A percentile compares a stretch with the other conserved stretches of the same genome.
Conservation (phyloP, 2,329 filamentous ascomycete genomes). For the Colletotrichum sublineola region DNA sequence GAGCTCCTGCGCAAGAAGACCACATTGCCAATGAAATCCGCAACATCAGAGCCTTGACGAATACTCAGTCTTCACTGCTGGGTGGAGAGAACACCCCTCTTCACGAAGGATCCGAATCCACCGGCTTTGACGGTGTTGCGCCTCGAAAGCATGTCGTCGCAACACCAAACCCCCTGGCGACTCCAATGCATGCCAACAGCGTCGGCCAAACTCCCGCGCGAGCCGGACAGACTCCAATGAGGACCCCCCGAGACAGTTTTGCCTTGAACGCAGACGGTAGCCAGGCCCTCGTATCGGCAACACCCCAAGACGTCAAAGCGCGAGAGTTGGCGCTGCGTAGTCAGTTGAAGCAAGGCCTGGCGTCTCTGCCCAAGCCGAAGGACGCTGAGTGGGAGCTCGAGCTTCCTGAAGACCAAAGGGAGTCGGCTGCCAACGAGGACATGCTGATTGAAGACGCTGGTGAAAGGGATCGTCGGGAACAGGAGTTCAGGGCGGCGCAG, state of each 20-base stretch:
- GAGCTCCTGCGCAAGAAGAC: slow-evolving; percentile 92
- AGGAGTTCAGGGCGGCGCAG: slow-evolving; percentile 77
- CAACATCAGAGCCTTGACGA: slow-evolving; percentile 91
- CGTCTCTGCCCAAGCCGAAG: slow-evolving; percentile 90
- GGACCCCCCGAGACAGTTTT: slow-evolving; percentile 90
- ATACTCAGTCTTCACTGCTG: slow-evolving; percentile 92
- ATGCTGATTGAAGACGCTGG: slow-evolving; percentile 72
- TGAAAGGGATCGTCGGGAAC: slow-evolving; percentile 83
- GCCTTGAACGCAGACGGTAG: slow-evolving; percentile 81
- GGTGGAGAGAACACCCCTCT: slow-evolving; percentile 95
- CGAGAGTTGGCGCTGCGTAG: slow-evolving; percentile 77
- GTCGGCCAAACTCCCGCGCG: slow-evolving; percentile 77
- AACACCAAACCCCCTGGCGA: slow-evolving; percentile 97
- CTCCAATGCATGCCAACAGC: slow-evolving; percentile 77
- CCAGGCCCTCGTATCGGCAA: slow-evolving; percentile 78
- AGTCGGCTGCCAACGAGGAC: slow-evolving; percentile 61
- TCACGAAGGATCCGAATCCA: slow-evolving; percentile 83
- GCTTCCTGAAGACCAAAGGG: slow-evolving; percentile 84
- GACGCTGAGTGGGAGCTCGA: slow-evolving; percentile 96
- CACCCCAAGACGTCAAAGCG: slow-evolving; percentile 80
- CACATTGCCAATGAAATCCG: slow-evolving; percentile 96
- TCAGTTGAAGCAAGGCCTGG: slow-evolving; percentile 79
- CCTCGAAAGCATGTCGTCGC: slow-evolving; percentile 84
- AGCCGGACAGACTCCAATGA: slow-evolving; percentile 84
- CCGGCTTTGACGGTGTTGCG: slow-evolving; percentile 87